Evolutionary conservation across 192 early-diverging fungal species (phyloP), one percentile per base, ranked within the genome.

Genomic region (Anaeromyces robustus): DNA sequence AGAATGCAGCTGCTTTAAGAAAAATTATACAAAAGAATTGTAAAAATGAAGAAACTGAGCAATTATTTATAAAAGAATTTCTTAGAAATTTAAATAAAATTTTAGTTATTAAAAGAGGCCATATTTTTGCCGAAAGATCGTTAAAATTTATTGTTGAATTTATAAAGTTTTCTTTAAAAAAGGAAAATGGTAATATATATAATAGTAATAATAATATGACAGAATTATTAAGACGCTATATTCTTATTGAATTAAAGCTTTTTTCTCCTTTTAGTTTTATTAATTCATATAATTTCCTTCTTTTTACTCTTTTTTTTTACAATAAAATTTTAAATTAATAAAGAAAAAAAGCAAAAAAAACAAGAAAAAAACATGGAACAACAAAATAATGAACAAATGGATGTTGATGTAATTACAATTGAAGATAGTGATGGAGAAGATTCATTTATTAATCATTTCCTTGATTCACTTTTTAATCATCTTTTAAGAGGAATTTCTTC

Each of bases 11-110:
- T 39, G 88, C 90, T 31, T 86, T 95, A 7, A 87, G 91, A 83
- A 95, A 94, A 82, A 84, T 94, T 68, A 12, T 80, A 83, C 77
- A 78, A 84, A 29, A 86, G 85, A 43, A 30, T 39, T 26, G 83
- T 82, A 41, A 84, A 52, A 30, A 30, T 43, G 30, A 77, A 43
- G 52, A 83, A 12, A 92, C 91, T 30, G 94, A 95, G 80, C 82
- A 83, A n/a, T 86, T 85, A 22, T 92, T 96, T 84, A 92, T 92
- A 79, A 83, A 90, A 31, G 93, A 94, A 84, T 89, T 94, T 82
- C 86, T 92, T n/a, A 88, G 92, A 79, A 95, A 94, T 84, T 84
- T 96, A 18, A 92, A 93, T 84, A 94, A 92, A 37, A 86, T 95
- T 12, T 84, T 96, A 16, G 88, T 89, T 29, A 85, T 94, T 39